phyloP scores from a whole-genome alignment of 1,284 basidiomycete genomes.

The Chiua sp. region DNA sequence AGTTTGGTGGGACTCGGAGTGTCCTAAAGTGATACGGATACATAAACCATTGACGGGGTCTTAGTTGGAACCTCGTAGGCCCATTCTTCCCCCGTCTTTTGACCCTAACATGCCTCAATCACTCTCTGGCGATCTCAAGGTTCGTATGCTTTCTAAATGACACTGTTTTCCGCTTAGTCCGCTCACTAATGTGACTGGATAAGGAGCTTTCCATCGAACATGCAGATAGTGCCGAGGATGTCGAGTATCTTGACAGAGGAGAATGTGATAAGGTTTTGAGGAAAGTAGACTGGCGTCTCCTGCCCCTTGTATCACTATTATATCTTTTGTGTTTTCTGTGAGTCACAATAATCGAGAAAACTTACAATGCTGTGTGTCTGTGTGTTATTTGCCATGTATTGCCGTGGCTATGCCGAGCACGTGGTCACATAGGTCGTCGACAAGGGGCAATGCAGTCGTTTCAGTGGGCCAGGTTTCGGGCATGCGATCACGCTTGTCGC shows the following conservation, averaged over 20 bases:
- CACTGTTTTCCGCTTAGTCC: neutral
- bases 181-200: neutral
- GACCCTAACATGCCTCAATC: neutral
- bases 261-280: constrained; percentile 42
- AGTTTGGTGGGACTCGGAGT: neutral
- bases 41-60: neutral
- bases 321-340: constrained; percentile 60
- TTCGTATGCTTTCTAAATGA: neutral
- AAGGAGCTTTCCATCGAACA: neutral
- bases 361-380: too few relatives aligned
- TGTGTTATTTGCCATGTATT: too few relatives aligned
- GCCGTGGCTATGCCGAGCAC: too few relatives aligned
- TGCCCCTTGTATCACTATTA: constrained; percentile 54
- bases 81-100: neutral
- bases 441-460: too few relatives aligned
- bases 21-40: neutral
- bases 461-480: too few relatives aligned
- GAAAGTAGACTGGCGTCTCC: constrained; percentile 51
- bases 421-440: too few relatives aligned
- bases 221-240: neutral
- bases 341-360: constrained; percentile 21
- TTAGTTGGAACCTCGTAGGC: neutral
- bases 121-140: neutral
- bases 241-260: constrained; percentile 16
- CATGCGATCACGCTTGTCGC: too few relatives aligned